Percentiles rank a stretch among this genome's conserved stretches.
phyloP scores from a whole-genome alignment of 176 grass and related monocot species.

The Dactylis glomerata region DNA sequence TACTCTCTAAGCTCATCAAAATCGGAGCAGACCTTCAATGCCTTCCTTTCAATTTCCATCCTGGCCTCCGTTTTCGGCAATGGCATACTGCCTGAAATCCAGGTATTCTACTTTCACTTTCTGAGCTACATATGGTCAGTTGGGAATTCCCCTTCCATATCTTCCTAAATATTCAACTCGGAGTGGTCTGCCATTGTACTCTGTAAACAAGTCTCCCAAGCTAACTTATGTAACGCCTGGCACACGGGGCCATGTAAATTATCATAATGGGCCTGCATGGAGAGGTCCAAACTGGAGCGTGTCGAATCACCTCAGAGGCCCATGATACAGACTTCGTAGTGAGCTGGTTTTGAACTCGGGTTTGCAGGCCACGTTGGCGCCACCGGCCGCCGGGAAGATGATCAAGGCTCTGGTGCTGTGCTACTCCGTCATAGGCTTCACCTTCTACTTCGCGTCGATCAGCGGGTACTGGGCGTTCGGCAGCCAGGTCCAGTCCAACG shows the following conservation, averaged over 20 bases:
- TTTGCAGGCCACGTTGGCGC: constrained; percentile 86
- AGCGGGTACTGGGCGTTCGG: constrained; percentile 93
- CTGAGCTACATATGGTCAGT: background rate
- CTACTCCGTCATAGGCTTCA: constrained; percentile 60
- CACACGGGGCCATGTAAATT: background rate
- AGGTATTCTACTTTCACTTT: constrained; percentile 38
- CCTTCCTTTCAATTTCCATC: constrained; percentile 89
- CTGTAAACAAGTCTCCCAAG: background rate
- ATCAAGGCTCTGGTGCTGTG: constrained; percentile 82
- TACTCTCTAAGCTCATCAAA: constrained; percentile 76
- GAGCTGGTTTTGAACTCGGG: constrained; percentile 11
- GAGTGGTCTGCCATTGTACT: background rate
- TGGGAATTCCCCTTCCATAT: background rate
- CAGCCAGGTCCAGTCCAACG: constrained; percentile 70
- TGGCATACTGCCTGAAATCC: constrained; percentile 96
- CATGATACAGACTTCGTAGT: background rate
- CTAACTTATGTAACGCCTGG: background rate
- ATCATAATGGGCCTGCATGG: background rate
- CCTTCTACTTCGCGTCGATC: constrained; percentile 66
- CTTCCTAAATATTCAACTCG: background rate
- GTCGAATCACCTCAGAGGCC: background rate
- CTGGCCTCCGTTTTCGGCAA: constrained; percentile 90
- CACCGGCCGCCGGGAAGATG: constrained; percentile 93
- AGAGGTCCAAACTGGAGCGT: background rate
- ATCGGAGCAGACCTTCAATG: constrained; percentile 54